These are phyloP conservation scores for Claviceps monticola DNA, from an alignment of 2,329 filamentous ascomycete species.

Conservation along the genomic window DNA sequence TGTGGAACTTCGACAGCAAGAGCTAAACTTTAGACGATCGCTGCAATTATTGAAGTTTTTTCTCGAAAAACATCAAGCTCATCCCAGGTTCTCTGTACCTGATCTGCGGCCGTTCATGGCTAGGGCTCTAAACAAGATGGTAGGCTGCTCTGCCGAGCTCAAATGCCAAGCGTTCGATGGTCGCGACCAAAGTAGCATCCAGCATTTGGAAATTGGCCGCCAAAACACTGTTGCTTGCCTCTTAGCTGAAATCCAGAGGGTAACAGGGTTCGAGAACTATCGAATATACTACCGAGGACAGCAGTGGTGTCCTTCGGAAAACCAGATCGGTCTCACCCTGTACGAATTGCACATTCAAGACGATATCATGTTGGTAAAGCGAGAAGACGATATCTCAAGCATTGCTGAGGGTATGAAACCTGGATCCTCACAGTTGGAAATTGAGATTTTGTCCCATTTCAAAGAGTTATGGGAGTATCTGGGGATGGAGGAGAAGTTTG, in stretches of 20 bases:
- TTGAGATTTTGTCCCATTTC: slow-evolving; percentile 70
- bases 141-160: slow-evolving; percentile 51
- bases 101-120: slow-evolving; percentile 41
- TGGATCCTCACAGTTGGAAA: slow-evolving; percentile 52
- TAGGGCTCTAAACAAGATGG: slow-evolving; percentile 34
- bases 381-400: slow-evolving; percentile 33
- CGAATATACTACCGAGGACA: slow-evolving; percentile 57
- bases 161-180: slow-evolving; percentile 64
- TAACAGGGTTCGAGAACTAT: slow-evolving; percentile 65
- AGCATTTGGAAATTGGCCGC: slow-evolving; percentile 50
- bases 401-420: slow-evolving; percentile 31
- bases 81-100: slow-evolving; percentile 44
- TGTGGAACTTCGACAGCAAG: slow-evolving; percentile 31
- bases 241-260: slow-evolving; percentile 49
- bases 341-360: slow-evolving; percentile 53
- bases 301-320: slow-evolving; percentile 46
- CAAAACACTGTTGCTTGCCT: slow-evolving; percentile 59
- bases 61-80: slow-evolving; percentile 48
- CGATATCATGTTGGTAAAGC: slow-evolving; percentile 53
- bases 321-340: slow-evolving; percentile 46
- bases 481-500: slow-evolving; percentile 54
- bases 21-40: slow-evolving; percentile 53
- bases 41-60: slow-evolving; percentile 55
- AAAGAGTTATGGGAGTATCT: slow-evolving; percentile 72
- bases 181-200: slow-evolving; percentile 42